Conservation (phyloP, 257 asterid species). For the Nicotiana attenuata region DNA sequence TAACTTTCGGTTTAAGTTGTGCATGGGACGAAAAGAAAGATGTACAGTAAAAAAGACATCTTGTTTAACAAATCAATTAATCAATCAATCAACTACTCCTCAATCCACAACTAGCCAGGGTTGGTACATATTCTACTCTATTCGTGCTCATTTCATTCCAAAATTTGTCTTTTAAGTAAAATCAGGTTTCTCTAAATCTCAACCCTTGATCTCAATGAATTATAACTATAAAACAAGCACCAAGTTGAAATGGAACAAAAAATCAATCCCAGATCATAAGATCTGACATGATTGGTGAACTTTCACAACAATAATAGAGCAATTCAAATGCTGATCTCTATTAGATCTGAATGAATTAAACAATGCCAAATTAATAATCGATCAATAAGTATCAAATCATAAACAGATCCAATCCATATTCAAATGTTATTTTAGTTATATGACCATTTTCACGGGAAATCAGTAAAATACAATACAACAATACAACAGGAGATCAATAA, state of each 20-base stretch:
- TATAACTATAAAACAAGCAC: not conserved
- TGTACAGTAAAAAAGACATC: too few relatives aligned
- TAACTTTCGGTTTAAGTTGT: too few relatives aligned
- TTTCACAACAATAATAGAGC: not conserved
- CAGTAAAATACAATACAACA: too few relatives aligned
- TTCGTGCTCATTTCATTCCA: not conserved
- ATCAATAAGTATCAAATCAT: not conserved
- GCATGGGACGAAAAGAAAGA: too few relatives aligned
- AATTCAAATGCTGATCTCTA: not conserved
- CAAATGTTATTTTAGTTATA: too few relatives aligned
- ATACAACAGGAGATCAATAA: not conserved
- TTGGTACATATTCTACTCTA: not conserved
- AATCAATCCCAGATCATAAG: constrained; percentile 12
- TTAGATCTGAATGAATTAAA: not conserved
- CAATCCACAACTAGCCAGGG: too few relatives aligned
- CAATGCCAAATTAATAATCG: not conserved
- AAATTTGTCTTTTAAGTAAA: not conserved
- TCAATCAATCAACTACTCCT: too few relatives aligned
- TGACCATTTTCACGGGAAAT: not conserved
- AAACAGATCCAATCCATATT: too few relatives aligned
- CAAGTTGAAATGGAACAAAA: not conserved
- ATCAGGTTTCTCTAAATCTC: not conserved
- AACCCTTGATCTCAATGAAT: not conserved
- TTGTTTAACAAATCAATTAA: too few relatives aligned
- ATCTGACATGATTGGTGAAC: not conserved